phyloP scores from a whole-genome alignment of 1,284 basidiomycete genomes.

The Cryptococcus wingfieldii region DNA sequence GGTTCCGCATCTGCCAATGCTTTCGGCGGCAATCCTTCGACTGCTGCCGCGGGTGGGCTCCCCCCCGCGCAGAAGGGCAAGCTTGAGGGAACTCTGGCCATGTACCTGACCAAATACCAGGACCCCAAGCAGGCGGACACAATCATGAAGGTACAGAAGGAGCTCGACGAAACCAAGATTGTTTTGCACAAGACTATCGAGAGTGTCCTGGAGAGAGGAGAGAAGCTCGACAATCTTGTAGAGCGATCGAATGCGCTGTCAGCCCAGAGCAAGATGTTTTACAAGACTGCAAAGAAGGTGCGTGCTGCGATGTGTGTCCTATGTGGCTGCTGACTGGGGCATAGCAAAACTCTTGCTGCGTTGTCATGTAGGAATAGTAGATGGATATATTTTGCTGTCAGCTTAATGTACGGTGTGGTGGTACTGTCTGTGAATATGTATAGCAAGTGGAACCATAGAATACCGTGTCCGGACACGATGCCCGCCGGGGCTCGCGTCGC shows the following conservation, averaged over 20 bases:
- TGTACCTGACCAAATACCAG: slow-evolving; percentile 90
- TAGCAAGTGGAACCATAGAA: neutral
- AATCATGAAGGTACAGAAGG: slow-evolving; percentile 97
- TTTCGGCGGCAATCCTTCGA: slow-evolving; percentile 46
- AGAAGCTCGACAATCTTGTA: slow-evolving; percentile 95
- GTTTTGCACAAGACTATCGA: slow-evolving; percentile 99
- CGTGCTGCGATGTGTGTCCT: slow-evolving; percentile 19
- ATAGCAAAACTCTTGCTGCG: slow-evolving; percentile 68
- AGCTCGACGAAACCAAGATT: slow-evolving; percentile 99
- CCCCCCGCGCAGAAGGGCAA: slow-evolving; percentile 50
- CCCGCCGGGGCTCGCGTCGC: too few species aligned
- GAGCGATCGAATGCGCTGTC: slow-evolving; percentile 90
- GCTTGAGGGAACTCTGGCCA: slow-evolving; percentile 58
- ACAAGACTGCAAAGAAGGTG: slow-evolving; percentile 90
- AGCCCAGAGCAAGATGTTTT: slow-evolving; percentile 89
- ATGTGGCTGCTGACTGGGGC: neutral
- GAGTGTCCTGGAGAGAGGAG: slow-evolving; percentile 89
- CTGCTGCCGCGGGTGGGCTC: slow-evolving; percentile 44
- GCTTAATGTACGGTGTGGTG: neutral
- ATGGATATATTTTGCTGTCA: neutral
- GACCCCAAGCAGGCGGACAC: slow-evolving; percentile 97
- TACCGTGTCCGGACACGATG: too few species aligned
- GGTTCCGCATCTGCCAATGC: slow-evolving; percentile 40
- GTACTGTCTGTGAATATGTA: neutral
- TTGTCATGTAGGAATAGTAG: slow-evolving; percentile 48